phyloP scores from a whole-genome alignment of 1,284 basidiomycete genomes.

The Grifola frondosa region DNA sequence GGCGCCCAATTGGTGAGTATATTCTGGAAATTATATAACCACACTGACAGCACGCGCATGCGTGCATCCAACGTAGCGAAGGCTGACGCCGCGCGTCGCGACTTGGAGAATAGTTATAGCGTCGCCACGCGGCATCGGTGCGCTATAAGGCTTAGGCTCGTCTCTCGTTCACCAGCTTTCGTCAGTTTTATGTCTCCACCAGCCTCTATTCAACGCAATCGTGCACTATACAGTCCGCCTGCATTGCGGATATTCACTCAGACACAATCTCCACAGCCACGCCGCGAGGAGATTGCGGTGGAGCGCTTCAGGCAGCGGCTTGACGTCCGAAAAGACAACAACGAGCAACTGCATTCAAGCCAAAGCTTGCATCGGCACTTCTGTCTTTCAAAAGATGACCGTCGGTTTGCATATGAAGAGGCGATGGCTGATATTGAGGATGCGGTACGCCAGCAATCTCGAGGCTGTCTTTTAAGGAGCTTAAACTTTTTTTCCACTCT shows the following conservation, averaged over 20 bases:
- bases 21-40: too few relatives aligned
- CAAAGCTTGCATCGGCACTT: not conserved
- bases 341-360: not conserved
- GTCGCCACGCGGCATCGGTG: too few relatives aligned
- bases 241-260: not conserved
- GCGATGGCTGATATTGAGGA: slow-evolving; percentile 1
- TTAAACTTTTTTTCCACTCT: not conserved
- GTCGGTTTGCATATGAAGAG: not conserved
- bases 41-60: too few relatives aligned
- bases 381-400: not conserved
- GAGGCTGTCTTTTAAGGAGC: not conserved
- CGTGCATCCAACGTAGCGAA: too few relatives aligned
- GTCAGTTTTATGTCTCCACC: too few relatives aligned
- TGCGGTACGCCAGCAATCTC: not conserved
- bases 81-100: too few relatives aligned
- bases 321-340: not conserved
- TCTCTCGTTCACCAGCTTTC: too few relatives aligned
- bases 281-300: not conserved
- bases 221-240: not conserved
- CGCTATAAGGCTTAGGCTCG: too few relatives aligned
- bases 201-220: not conserved
- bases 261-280: not conserved
- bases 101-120: too few relatives aligned
- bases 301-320: not conserved
- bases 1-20: too few relatives aligned